Evolutionary conservation across 2,329 filamentous ascomycete species (phyloP).

Genomic region (Colletotrichum lupini): DNA sequence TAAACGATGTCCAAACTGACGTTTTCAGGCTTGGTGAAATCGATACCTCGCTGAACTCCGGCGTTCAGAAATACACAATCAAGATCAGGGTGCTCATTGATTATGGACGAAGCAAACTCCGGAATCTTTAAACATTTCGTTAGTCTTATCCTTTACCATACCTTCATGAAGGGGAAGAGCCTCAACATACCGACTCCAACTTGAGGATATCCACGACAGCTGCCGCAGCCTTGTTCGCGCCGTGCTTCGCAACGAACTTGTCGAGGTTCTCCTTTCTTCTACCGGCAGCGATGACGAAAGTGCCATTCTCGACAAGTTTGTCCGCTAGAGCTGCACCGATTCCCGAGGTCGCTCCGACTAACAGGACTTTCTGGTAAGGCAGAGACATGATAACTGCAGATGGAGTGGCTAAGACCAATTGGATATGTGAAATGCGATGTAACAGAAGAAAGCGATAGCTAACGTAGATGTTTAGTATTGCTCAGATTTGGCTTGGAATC

Average conservation of each 20-base stretch:
- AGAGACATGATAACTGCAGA: conserved; percentile 55
- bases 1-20: conserved; percentile 45
- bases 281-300: conserved; percentile 59
- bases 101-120: conserved; percentile 36
- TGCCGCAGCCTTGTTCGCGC: conserved; percentile 49
- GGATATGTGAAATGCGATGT: neutral
- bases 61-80: conserved; percentile 69
- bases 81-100: conserved; percentile 56
- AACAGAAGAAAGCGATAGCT: neutral
- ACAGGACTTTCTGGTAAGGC: conserved; percentile 64
- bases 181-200: neutral
- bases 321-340: conserved; percentile 46
- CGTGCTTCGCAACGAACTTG: conserved; percentile 56
- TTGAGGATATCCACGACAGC: conserved; percentile 21
- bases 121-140: neutral
- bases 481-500: neutral
- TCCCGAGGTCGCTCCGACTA: conserved; percentile 52
- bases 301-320: conserved; percentile 53
- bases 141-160: neutral
- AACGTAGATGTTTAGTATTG: neutral
- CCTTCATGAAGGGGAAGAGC: neutral
- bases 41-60: conserved; percentile 60
- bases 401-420: neutral
- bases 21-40: conserved; percentile 48
- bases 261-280: conserved; percentile 61